These are phyloP conservation scores for Debaryomycetaceae sp. DNA, from an alignment of 1,139 yeast species.

Conservation along the genomic window DNA sequence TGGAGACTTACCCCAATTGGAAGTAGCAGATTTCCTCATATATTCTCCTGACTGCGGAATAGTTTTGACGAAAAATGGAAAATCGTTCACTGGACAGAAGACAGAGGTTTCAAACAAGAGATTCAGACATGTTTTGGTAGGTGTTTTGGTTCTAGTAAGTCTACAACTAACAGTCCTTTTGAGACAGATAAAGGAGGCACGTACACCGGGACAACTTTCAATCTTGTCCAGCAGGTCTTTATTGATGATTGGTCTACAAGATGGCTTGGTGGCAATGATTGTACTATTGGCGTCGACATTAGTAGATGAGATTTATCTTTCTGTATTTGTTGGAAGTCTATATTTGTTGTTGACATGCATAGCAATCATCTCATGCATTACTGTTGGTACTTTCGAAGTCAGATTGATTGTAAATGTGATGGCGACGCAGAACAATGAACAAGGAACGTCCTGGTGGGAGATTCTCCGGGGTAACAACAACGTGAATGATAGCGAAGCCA, in stretches of 20 bases:
- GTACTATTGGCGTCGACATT: conserved; percentile 55
- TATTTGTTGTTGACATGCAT: conserved; percentile 68
- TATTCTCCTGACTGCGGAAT: conserved; percentile 92
- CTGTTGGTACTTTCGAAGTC: conserved; percentile 75
- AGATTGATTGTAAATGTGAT: conserved; percentile 69
- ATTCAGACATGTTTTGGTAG: conserved; percentile 43
- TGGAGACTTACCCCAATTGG: conserved; percentile 49
- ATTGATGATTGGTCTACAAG: conserved; percentile 69
- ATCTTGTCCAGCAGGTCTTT: conserved; percentile 32
- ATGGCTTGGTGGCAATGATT: conserved; percentile 63
- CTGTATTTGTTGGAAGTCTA: conserved; percentile 42
- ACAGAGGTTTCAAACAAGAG: conserved; percentile 45
- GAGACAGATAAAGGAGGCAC: conserved; percentile 66
- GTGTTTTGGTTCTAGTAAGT: conserved; percentile 43
- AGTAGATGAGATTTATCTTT: not conserved
- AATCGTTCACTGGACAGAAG: conserved; percentile 51
- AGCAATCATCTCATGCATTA: conserved; percentile 64
- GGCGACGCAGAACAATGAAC: conserved; percentile 72
- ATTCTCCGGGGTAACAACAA: conserved; percentile 46
- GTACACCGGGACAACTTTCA: conserved; percentile 73
- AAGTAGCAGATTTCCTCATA: conserved; percentile 51
- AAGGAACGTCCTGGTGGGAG: conserved; percentile 61
- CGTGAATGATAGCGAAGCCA: not conserved
- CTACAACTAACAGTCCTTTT: conserved; percentile 30
- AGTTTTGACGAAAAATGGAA: conserved; percentile 31